Evolutionary conservation across 169 alveolate species (phyloP).

Genomic region (Plasmodium gallinaceum): DNA sequence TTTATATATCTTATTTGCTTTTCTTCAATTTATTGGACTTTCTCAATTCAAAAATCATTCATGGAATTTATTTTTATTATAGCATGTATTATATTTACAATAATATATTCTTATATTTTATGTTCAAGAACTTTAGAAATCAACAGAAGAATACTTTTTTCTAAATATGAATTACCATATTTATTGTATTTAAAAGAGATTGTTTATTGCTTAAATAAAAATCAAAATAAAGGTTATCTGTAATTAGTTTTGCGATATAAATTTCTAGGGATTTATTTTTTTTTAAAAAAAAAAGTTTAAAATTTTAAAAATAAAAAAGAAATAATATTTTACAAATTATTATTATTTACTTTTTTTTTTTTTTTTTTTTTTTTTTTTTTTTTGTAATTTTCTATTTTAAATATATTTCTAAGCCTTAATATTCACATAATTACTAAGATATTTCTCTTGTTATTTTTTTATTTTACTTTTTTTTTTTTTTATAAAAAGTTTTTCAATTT

Average conservation of each 20-base stretch:
- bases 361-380: too few species aligned
- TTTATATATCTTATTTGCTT: constrained; percentile 30
- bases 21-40: constrained; percentile 49
- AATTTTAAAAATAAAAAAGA: too few species aligned
- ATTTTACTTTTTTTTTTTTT: too few species aligned
- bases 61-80: constrained; percentile 70
- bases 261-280: not conserved
- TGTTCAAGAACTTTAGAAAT: constrained; percentile 79
- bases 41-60: constrained; percentile 45
- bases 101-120: constrained; percentile 76
- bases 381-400: too few species aligned
- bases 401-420: too few species aligned
- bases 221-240: not conserved
- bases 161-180: constrained; percentile 83
- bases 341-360: too few species aligned
- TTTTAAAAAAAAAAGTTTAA: not conserved
- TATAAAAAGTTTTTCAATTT: too few species aligned
- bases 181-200: constrained; percentile 81
- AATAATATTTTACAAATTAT: too few species aligned
- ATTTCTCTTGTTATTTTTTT: too few species aligned
- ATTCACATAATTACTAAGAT: too few species aligned
- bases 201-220: constrained; percentile 30
- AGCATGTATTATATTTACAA: constrained; percentile 65
- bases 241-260: not conserved
- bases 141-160: constrained; percentile 81